Percentiles rank a stretch among this genome's conserved stretches.
These are phyloP conservation scores for Penicillium aurantiogriseum DNA, from an alignment of 2,329 filamentous ascomycete species.

Conservation along the genomic window DNA sequence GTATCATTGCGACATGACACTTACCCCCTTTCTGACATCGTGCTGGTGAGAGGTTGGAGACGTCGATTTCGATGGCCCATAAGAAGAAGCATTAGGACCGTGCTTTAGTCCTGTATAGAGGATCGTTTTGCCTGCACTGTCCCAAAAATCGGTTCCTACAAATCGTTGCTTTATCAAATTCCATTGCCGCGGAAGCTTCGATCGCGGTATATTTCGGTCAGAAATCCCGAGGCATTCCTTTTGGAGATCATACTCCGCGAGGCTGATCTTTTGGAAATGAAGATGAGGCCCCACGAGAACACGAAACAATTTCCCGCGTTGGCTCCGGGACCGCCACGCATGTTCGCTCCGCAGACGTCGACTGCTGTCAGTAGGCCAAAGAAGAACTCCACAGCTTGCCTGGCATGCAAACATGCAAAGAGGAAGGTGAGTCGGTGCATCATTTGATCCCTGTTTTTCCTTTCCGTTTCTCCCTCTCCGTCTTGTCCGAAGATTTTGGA, in stretches of 20 bases:
- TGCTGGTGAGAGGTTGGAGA: slow-evolving; percentile 2
- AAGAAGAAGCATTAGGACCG: neutral
- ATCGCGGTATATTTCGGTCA: neutral
- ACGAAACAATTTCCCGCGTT: slow-evolving; percentile 29
- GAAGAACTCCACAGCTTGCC: slow-evolving; percentile 39
- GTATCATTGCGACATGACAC: slow-evolving; percentile 8
- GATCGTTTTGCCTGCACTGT: neutral
- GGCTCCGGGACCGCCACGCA: slow-evolving; percentile 29
- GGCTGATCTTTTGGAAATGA: neutral
- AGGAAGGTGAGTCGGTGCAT: slow-evolving; percentile 29
- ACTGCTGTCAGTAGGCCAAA: slow-evolving; percentile 30
- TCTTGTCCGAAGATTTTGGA: neutral
- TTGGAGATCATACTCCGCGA: neutral
- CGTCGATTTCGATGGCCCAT: slow-evolving; percentile 4
- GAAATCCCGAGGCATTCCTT: neutral
- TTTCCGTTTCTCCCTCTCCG: neutral
- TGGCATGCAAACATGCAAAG: slow-evolving; percentile 38
- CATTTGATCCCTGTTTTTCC: neutral
- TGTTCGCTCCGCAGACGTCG: slow-evolving; percentile 17
- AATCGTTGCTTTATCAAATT: neutral
- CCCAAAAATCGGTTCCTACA: neutral
- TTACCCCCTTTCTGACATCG: slow-evolving; percentile 1
- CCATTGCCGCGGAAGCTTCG: neutral
- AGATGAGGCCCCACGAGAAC: slow-evolving; percentile 19
- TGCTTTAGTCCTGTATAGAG: neutral